phyloP scores from a whole-genome alignment of 1,284 basidiomycete genomes.

The Moniliophthora roreri region DNA sequence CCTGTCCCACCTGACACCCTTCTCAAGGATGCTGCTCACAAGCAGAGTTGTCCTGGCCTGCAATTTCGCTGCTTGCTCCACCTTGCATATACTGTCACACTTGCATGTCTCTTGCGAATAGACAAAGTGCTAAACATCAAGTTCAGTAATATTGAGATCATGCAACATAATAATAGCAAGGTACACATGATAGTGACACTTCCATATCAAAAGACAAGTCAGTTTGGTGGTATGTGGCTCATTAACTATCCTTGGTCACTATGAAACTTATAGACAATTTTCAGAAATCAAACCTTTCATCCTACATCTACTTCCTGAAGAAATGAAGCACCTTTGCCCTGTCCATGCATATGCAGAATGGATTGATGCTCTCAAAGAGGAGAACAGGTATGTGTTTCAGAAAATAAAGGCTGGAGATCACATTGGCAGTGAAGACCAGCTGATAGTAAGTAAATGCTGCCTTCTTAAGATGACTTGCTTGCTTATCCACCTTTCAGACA shows the following conservation, averaged over 20 bases:
- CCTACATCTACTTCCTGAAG: slow-evolving; percentile 14
- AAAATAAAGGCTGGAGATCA: slow-evolving; percentile 16
- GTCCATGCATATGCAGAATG: slow-evolving; percentile 20
- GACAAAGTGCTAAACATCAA: slow-evolving; percentile 33
- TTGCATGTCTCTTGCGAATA: slow-evolving; percentile 30
- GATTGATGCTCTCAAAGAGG: slow-evolving; percentile 11
- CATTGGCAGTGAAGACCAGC: background rate
- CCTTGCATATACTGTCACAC: slow-evolving; percentile 27
- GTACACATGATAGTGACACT: slow-evolving; percentile 16
- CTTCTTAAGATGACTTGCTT: background rate
- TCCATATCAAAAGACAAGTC: slow-evolving; percentile 27
- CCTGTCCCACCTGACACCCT: slow-evolving; percentile 12
- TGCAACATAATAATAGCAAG: slow-evolving; percentile 10
- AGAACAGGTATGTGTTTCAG: slow-evolving; percentile 21
- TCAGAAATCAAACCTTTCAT: slow-evolving; percentile 23
- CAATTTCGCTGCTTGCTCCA: slow-evolving; percentile 22
- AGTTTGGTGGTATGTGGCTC: slow-evolving; percentile 22
- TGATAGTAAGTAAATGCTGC: background rate
- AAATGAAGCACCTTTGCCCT: slow-evolving; percentile 21
- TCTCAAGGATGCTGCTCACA: slow-evolving; percentile 6
- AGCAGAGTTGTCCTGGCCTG: slow-evolving; percentile 25
- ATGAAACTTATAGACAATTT: background rate
- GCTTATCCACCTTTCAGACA: slow-evolving; percentile 13
- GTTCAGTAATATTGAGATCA: slow-evolving; percentile 22
- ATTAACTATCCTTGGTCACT: background rate